Evolutionary conservation across 192 early-diverging fungal species (phyloP).

Genomic region (Backusella circina): DNA sequence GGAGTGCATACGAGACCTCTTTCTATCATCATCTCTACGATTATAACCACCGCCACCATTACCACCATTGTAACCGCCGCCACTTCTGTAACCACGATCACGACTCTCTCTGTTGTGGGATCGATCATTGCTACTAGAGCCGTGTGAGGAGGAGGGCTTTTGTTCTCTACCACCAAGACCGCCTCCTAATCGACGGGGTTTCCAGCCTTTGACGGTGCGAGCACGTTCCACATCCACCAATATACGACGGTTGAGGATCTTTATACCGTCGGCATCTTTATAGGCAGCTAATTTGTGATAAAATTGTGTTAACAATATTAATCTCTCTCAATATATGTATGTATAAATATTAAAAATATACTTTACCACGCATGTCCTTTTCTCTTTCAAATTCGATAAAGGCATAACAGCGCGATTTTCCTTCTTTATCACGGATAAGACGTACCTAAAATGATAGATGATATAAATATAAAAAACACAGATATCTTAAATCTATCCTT

Average conservation of each 20-base stretch:
- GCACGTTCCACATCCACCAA: conserved; percentile 96
- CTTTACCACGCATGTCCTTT: conserved; percentile 64
- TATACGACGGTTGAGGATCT: conserved; percentile 79
- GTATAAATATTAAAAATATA: neutral
- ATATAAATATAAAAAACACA: neutral
- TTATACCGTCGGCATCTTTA: conserved; percentile 85
- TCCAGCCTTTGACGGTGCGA: conserved; percentile 94
- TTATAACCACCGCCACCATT: conserved; percentile 25
- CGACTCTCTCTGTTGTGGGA: conserved; percentile 19
- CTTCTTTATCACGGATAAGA: conserved; percentile 65
- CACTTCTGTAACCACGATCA: conserved; percentile 31
- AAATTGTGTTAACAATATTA: neutral
- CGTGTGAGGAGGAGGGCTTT: neutral
- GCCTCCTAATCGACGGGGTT: conserved; percentile 77
- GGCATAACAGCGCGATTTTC: conserved; percentile 87
- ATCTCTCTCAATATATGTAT: neutral
- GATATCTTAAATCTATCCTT: neutral
- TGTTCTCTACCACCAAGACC: conserved; percentile 66
- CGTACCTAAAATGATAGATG: conserved; percentile 43
- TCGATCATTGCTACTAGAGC: conserved; percentile 24
- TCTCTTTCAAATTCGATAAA: conserved; percentile 95
- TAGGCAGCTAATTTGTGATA: conserved; percentile 56
- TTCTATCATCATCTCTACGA: conserved; percentile 29
- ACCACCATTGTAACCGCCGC: conserved; percentile 22
- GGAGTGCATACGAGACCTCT: conserved; percentile 28